Evolutionary conservation across 306 rosid genomes (phyloP).

Genomic region (Calophaca sinica): DNA sequence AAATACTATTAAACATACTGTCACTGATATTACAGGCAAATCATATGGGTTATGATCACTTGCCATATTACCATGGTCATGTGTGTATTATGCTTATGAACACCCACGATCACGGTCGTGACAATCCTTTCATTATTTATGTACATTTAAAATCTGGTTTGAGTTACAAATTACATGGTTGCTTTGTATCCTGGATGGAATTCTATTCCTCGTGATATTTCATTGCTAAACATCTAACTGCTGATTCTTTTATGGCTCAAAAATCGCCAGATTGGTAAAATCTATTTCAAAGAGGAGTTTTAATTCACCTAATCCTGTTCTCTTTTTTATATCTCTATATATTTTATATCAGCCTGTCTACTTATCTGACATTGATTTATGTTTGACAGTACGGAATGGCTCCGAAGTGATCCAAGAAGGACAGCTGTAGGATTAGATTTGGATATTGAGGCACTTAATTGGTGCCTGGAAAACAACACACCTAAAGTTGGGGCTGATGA

Average conservation of each 20-base stretch:
- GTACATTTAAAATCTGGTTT: conserved; percentile 28
- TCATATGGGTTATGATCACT: conserved; percentile 15
- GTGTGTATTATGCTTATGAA: neutral
- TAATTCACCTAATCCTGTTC: neutral
- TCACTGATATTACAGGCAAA: neutral
- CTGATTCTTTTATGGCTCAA: conserved; percentile 1
- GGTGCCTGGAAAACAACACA: conserved; percentile 87
- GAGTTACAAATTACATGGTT: neutral
- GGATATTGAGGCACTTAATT: conserved; percentile 77
- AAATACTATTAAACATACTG: neutral
- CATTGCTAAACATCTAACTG: conserved; percentile 14
- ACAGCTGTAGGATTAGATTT: conserved; percentile 88
- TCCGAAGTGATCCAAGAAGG: conserved; percentile 76
- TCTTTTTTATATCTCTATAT: neutral
- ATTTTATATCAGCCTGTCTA: conserved; percentile 24
- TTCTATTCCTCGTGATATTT: conserved; percentile 6
- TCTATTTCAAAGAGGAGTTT: conserved; percentile 7
- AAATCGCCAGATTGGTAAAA: conserved; percentile 6
- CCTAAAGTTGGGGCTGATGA: conserved; percentile 73
- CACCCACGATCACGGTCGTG: no score
- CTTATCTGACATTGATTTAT: conserved; percentile 39
- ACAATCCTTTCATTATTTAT: neutral
- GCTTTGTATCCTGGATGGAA: conserved; percentile 28
- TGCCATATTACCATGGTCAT: conserved; percentile 1
- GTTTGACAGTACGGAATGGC: conserved; percentile 79